phyloP scores from a whole-genome alignment of 2,329 filamentous ascomycete species.

The Fusarium sp. region DNA sequence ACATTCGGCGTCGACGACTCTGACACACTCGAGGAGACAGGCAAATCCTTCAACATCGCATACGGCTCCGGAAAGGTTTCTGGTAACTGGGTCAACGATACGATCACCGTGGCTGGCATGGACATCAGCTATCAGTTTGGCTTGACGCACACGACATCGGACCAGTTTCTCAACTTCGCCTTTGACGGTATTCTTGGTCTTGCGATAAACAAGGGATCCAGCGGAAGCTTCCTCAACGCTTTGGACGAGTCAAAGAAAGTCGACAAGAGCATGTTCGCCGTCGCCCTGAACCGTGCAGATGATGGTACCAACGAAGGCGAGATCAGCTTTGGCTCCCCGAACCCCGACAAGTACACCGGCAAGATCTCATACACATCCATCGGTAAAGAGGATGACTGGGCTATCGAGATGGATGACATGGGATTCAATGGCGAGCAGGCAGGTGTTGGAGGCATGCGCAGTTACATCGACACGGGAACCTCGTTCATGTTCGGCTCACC shows the following conservation, averaged over 20 bases:
- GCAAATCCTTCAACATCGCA: slow-evolving; percentile 69
- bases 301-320: slow-evolving; percentile 78
- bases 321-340: slow-evolving; percentile 78
- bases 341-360: slow-evolving; percentile 74
- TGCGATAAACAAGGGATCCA: slow-evolving; percentile 68
- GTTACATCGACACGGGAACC: slow-evolving; percentile 87
- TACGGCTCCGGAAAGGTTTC: slow-evolving; percentile 83
- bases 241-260: slow-evolving; percentile 68
- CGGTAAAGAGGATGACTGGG: slow-evolving; percentile 72
- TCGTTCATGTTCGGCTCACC: slow-evolving; percentile 80
- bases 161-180: slow-evolving; percentile 80
- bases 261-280: slow-evolving; percentile 72
- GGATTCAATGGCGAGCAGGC: slow-evolving; percentile 69
- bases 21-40: slow-evolving; percentile 65
- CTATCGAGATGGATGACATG: slow-evolving; percentile 74
- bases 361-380: slow-evolving; percentile 74
- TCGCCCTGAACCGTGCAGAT: slow-evolving; percentile 74
- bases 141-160: slow-evolving; percentile 75
- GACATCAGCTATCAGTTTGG: slow-evolving; percentile 76
- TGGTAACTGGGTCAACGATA: slow-evolving; percentile 75
- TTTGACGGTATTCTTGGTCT: slow-evolving; percentile 91
- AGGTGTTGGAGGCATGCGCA: slow-evolving; percentile 65
- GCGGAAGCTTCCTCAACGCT: slow-evolving; percentile 74
- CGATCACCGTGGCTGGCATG: slow-evolving; percentile 72
- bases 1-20: slow-evolving; percentile 76